phyloP scores from a whole-genome alignment of 2,329 filamentous ascomycete genomes.

The Penicillium palitans region DNA sequence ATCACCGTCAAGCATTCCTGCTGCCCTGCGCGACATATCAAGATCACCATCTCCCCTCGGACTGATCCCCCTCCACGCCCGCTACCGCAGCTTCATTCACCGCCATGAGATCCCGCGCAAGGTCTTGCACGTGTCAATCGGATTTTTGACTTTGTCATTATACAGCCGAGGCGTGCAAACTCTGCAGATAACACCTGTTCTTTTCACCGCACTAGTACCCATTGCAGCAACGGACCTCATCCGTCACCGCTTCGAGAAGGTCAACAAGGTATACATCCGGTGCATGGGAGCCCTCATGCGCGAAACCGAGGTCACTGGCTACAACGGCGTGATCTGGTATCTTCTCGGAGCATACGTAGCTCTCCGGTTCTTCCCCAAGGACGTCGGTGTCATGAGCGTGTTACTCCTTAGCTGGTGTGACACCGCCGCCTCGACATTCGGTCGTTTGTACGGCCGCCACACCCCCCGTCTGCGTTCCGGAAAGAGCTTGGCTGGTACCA shows the following conservation, averaged over 20 bases:
- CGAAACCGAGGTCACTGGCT: slow-evolving; percentile 89
- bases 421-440: slow-evolving; percentile 92
- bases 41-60: slow-evolving; percentile 90
- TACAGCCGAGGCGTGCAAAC: slow-evolving; percentile 80
- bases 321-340: slow-evolving; percentile 97
- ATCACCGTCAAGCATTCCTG: slow-evolving; percentile 51
- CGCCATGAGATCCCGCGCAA: slow-evolving; percentile 97
- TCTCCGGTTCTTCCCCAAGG: slow-evolving; percentile 85
- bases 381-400: slow-evolving; percentile 84
- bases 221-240: slow-evolving; percentile 80
- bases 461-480: slow-evolving; percentile 81
- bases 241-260: slow-evolving; percentile 74
- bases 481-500: slow-evolving; percentile 86
- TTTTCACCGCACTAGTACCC: slow-evolving; percentile 78
- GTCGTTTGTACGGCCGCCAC: slow-evolving; percentile 82
- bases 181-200: slow-evolving; percentile 74
- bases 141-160: slow-evolving; percentile 85
- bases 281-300: slow-evolving; percentile 90
- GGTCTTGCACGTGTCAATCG: slow-evolving; percentile 89
- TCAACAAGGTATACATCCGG: slow-evolving; percentile 86
- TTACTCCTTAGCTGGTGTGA: slow-evolving; percentile 96
- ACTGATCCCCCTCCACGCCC: slow-evolving; percentile 89
- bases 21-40: slow-evolving; percentile 84
- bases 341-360: slow-evolving; percentile 86
- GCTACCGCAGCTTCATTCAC: slow-evolving; percentile 90